phyloP scores from a whole-genome alignment of 1,139 yeast genomes.

The Blastobotrys aristatus region DNA sequence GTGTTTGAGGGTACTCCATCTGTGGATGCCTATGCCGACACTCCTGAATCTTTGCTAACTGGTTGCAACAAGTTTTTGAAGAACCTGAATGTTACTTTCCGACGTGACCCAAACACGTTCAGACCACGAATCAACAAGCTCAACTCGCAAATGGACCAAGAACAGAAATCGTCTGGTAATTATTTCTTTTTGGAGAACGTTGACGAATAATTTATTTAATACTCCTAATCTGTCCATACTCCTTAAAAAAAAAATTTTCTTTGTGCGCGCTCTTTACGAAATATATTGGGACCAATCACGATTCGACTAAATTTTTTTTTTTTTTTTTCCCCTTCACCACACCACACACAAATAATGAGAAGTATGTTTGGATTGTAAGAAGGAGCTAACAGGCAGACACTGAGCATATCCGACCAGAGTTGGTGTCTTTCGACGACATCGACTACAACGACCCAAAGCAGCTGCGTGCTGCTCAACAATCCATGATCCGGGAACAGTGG shows the following conservation, averaged over 20 bases:
- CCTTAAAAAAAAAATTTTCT: neutral
- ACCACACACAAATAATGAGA: conserved; percentile 7
- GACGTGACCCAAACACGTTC: conserved; percentile 97
- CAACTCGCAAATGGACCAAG: conserved; percentile 98
- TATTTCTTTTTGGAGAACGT: conserved; percentile 81
- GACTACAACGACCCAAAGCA: conserved; percentile 64
- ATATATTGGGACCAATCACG: conserved; percentile 8
- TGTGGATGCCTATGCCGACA: conserved; percentile 69
- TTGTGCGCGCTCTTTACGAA: neutral
- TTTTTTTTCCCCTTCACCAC: too few relatives aligned
- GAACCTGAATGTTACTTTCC: conserved; percentile 94
- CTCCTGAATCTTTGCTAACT: conserved; percentile 88
- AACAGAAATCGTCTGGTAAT: conserved; percentile 86
- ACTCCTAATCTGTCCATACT: neutral
- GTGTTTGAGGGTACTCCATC: conserved; percentile 97
- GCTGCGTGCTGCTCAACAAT: conserved; percentile 67
- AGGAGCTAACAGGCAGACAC: conserved; percentile 16
- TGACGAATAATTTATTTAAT: conserved; percentile 8
- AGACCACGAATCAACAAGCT: conserved; percentile 97
- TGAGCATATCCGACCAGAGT: conserved; percentile 61
- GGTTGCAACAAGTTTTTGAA: conserved; percentile 97
- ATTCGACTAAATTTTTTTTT: conserved; percentile 1
- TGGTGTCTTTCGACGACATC: conserved; percentile 79
- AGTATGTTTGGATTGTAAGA: conserved; percentile 1
- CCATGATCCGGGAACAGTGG: conserved; percentile 77